A percentile compares a stretch with the other conserved stretches of the same genome.
Conservation (phyloP, 2,329 filamentous ascomycete genomes). For the Parascedosporium putredinis region DNA sequence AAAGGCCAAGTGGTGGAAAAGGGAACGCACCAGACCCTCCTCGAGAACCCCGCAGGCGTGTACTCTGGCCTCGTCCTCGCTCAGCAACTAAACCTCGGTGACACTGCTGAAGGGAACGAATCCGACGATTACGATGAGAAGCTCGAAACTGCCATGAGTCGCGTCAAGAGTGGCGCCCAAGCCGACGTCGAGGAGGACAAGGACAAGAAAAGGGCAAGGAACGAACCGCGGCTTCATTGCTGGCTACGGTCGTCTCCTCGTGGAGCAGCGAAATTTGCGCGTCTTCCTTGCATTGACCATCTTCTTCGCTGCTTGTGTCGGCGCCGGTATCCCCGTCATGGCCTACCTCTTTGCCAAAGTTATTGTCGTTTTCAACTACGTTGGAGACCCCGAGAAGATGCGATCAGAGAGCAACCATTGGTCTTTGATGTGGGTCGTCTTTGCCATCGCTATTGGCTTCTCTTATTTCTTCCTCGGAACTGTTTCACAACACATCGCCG, state of each 20-base stretch:
- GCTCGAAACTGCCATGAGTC: conserved; percentile 24
- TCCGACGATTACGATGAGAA: conserved; percentile 19
- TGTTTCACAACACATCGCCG: conserved; percentile 34
- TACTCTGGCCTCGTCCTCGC: conserved; percentile 60
- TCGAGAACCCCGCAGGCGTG: conserved; percentile 47
- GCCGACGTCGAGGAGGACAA: conserved; percentile 17
- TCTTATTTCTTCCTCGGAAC: conserved; percentile 41
- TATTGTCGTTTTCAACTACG: conserved; percentile 37
- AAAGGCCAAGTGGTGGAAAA: conserved; percentile 50
- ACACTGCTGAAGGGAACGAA: conserved; percentile 20
- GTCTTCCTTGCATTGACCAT: conserved; percentile 39
- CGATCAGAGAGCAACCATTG: conserved; percentile 33
- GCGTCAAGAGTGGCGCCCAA: conserved; percentile 34
- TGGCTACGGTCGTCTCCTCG: conserved; percentile 46
- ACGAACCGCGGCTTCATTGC: conserved; percentile 32
- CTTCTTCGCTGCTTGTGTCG: conserved; percentile 26
- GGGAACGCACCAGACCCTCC: conserved; percentile 64
- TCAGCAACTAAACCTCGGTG: conserved; percentile 47
- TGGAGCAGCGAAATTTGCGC: conserved; percentile 43
- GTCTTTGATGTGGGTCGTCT: conserved; percentile 54
- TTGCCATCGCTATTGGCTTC: conserved; percentile 41
- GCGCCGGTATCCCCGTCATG: conserved; percentile 36
- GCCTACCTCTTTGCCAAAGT: conserved; percentile 46
- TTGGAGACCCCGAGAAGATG: conserved; percentile 18
- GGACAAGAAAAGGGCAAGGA: conserved; percentile 24